These are phyloP conservation scores for Hibiscus mutabilis DNA, from an alignment of 345 rosid species.

Conservation along the genomic window DNA sequence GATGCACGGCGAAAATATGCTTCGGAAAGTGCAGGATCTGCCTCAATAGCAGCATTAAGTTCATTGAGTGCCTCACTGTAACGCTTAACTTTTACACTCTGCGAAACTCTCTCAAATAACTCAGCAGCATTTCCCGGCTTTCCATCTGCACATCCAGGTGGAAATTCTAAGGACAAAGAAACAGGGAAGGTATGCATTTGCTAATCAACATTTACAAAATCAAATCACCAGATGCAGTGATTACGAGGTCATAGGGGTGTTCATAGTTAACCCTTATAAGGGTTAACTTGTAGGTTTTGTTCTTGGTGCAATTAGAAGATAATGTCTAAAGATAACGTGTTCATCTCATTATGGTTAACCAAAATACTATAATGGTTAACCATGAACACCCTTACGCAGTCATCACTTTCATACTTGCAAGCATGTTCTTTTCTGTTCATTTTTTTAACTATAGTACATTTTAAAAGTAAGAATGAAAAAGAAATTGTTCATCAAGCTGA, in stretches of 20 bases:
- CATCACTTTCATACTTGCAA: too few relatives aligned
- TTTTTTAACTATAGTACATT: not conserved
- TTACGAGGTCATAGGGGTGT: too few relatives aligned
- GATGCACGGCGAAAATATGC: constrained; percentile 77
- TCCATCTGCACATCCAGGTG: constrained; percentile 41
- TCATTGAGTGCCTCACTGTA: constrained; percentile 86
- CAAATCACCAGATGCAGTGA: not conserved
- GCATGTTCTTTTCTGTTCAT: not conserved
- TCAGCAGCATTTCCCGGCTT: constrained; percentile 63
- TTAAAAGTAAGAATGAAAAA: not conserved
- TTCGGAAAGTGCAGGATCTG: constrained; percentile 80
- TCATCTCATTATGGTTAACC: too few relatives aligned
- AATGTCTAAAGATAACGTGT: too few relatives aligned
- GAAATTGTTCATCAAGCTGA: not conserved
- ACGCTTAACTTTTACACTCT: constrained; percentile 65
- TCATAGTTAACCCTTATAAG: too few relatives aligned
- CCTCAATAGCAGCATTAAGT: constrained; percentile 87
- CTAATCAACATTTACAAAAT: too few relatives aligned
- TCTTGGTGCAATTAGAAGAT: too few relatives aligned
- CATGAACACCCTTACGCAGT: too few relatives aligned
- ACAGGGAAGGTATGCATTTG: not conserved
- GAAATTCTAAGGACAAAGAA: not conserved
- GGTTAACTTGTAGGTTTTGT: too few relatives aligned
- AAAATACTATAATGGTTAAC: too few relatives aligned
- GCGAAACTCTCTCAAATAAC: constrained; percentile 71